Evolutionary conservation across 164 flowering plant species (phyloP).

Genomic region (Magnolia sinica): DNA sequence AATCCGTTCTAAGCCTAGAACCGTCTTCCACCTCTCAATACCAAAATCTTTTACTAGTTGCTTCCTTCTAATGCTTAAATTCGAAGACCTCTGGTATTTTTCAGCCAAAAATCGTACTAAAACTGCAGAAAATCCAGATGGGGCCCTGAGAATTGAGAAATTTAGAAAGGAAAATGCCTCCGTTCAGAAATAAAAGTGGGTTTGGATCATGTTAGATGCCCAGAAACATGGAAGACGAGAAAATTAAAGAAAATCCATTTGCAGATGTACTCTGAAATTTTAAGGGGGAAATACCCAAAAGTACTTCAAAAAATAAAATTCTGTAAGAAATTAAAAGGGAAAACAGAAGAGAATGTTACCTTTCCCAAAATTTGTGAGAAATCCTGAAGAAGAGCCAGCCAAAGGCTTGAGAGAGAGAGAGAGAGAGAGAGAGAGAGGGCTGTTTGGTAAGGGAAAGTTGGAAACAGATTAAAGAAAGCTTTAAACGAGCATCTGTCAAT

Average conservation of each 20-base stretch:
- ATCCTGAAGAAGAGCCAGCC: neutral
- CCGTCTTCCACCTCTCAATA: too few relatives aligned
- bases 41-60: too few relatives aligned
- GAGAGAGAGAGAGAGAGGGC: neutral
- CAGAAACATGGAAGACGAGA: neutral
- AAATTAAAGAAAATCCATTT: neutral
- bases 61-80: too few relatives aligned
- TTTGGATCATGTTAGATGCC: neutral
- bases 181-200: neutral
- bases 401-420: neutral
- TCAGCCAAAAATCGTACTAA: neutral
- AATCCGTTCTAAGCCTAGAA: too few relatives aligned
- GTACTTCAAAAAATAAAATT: neutral
- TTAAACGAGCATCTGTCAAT: neutral
- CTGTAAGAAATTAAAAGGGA: neutral
- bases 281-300: neutral
- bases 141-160: neutral
- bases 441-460: neutral
- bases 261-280: neutral
- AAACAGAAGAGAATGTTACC: neutral
- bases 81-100: too few relatives aligned
- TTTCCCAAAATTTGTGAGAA: neutral
- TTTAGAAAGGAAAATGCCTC: neutral
- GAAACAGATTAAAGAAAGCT: neutral
- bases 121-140: neutral